These are phyloP conservation scores for Oryza glaberrima DNA, from an alignment of 176 grass and related monocot genomes.

Conservation along the genomic window DNA sequence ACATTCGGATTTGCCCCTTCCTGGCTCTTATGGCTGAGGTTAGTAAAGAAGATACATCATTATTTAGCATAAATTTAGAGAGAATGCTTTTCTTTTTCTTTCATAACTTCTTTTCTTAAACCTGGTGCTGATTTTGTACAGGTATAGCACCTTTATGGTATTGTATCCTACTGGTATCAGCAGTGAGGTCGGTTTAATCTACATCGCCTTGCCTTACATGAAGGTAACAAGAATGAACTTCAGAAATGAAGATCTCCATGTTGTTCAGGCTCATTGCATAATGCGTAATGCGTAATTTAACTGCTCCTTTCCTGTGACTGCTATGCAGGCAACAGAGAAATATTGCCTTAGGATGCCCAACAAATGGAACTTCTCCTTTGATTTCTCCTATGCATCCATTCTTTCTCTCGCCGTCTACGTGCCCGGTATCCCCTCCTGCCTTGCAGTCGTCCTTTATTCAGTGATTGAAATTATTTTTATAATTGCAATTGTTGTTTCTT, in stretches of 20 bases:
- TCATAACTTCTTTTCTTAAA: background rate
- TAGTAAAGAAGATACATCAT: background rate
- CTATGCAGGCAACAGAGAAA: conserved; percentile 54
- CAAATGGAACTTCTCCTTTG: conserved; percentile 69
- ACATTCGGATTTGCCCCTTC: conserved; percentile 71
- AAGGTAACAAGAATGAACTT: conserved; percentile 31
- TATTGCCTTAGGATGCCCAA: conserved; percentile 70
- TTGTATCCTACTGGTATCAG: conserved; percentile 59
- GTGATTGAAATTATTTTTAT: background rate
- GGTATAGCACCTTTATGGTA: conserved; percentile 57
- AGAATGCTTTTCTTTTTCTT: background rate
- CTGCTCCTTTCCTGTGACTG: background rate
- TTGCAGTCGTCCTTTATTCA: background rate
- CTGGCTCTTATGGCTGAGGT: conserved; percentile 97
- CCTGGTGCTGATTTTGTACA: background rate
- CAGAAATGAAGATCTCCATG: background rate
- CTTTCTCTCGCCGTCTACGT: conserved; percentile 49
- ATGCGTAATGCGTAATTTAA: background rate
- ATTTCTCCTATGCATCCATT: conserved; percentile 48
- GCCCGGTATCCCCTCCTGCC: conserved; percentile 37
- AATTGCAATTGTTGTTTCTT: background rate
- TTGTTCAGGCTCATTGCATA: background rate
- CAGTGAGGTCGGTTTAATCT: conserved; percentile 54
- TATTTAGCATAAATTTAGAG: background rate
- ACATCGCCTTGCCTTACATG: conserved; percentile 45